Evolutionary conservation across 1,284 basidiomycete species (phyloP).

Genomic region (Mycena sp.): DNA sequence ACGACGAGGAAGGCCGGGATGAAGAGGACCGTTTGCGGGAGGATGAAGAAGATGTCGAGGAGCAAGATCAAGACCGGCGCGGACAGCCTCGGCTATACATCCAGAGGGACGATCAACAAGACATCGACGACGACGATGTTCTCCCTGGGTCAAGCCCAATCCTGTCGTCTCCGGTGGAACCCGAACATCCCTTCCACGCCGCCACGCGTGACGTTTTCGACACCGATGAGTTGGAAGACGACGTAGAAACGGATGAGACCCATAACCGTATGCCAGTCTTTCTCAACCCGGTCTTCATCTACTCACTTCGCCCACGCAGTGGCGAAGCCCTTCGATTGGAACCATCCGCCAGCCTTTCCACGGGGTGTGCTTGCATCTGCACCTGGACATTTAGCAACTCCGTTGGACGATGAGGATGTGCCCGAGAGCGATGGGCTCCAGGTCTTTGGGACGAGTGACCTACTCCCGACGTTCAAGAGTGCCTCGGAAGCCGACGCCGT

Average conservation of each 20-base stretch:
- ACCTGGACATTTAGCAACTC: slow-evolving; percentile 37
- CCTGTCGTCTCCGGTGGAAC: slow-evolving; percentile 25
- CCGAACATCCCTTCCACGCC: slow-evolving; percentile 2
- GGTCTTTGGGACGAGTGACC: slow-evolving; percentile 21
- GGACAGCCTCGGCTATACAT: not conserved
- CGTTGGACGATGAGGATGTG: slow-evolving; percentile 2
- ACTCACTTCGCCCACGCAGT: slow-evolving; percentile 3
- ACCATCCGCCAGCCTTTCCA: slow-evolving; percentile 47
- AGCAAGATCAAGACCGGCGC: too few species aligned
- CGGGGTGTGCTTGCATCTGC: slow-evolving; percentile 37
- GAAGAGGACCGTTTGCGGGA: too few species aligned
- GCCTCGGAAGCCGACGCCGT: not conserved
- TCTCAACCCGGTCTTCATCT: not conserved
- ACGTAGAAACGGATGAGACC: not conserved
- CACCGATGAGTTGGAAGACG: slow-evolving; percentile 19
- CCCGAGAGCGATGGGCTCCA: slow-evolving; percentile 4
- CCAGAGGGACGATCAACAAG: not conserved
- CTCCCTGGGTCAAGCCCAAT: slow-evolving; percentile 30
- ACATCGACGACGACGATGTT: slow-evolving; percentile 13
- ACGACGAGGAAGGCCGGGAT: slow-evolving; percentile 25
- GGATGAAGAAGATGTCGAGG: too few species aligned
- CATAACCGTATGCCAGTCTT: not conserved
- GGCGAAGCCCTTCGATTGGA: slow-evolving; percentile 47
- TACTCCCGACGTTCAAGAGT: slow-evolving; percentile 16
- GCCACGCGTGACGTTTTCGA: slow-evolving; percentile 1